A percentile compares a stretch with the other conserved stretches of the same genome.
These are phyloP conservation scores for Mycena kentingensis DNA, from an alignment of 768 basidiomycete genomes.

Conservation along the genomic window DNA sequence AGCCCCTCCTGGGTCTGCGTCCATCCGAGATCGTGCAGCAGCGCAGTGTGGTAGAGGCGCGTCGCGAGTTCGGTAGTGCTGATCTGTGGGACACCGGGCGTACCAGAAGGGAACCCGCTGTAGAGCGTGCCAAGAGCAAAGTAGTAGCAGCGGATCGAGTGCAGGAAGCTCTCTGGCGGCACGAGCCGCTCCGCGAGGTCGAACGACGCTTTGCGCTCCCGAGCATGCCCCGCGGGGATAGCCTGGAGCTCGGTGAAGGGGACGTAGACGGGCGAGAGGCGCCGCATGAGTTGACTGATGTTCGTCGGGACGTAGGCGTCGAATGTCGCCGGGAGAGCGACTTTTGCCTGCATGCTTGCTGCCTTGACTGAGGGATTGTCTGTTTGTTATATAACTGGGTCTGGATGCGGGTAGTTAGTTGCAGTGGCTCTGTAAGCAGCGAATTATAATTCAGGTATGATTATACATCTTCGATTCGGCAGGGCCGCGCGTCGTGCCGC, in stretches of 20 bases:
- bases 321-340: conserved; percentile 18
- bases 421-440: too few relatives aligned
- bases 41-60: conserved; percentile 13
- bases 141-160: conserved; percentile 22
- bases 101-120: conserved; percentile 22
- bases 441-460: too few relatives aligned
- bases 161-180: conserved; percentile 12
- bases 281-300: conserved; percentile 13
- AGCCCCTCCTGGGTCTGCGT: conserved; percentile 1
- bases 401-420: too few relatives aligned
- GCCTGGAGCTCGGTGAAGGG: conserved; percentile 11
- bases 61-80: conserved; percentile 11
- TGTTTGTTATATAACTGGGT: too few relatives aligned
- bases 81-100: conserved; percentile 21
- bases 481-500: too few relatives aligned
- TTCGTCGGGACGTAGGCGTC: conserved; percentile 20
- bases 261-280: conserved; percentile 14
- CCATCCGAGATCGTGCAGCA: conserved; percentile 12
- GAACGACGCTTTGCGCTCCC: too few relatives aligned
- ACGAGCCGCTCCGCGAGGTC: conserved; percentile 17
- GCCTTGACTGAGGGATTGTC: too few relatives aligned
- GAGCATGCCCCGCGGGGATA: conserved; percentile 10
- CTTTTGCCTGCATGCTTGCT: too few relatives aligned
- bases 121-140: conserved; percentile 19
- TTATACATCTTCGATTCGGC: too few relatives aligned